phyloP scores from a whole-genome alignment of 2,329 filamentous ascomycete species.

The Fusarium armeniacum region DNA sequence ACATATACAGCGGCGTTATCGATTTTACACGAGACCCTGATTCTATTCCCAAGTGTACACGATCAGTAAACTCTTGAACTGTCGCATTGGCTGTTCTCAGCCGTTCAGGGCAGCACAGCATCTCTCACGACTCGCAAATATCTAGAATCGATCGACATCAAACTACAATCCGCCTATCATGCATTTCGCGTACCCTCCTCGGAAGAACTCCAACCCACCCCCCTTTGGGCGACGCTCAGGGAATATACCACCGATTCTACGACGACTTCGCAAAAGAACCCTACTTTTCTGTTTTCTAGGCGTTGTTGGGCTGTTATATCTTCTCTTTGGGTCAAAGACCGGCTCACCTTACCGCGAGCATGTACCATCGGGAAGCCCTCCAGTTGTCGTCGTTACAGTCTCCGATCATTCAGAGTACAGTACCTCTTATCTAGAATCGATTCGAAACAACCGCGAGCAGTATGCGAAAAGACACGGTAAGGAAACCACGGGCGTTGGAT shows the following conservation, averaged over 20 bases:
- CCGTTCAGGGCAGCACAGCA: not conserved
- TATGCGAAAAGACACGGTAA: slow-evolving; percentile 91
- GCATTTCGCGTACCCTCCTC: slow-evolving; percentile 91
- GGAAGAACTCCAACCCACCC: slow-evolving; percentile 83
- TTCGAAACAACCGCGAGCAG: slow-evolving; percentile 84
- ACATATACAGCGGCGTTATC: slow-evolving; percentile 16
- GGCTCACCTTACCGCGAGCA: slow-evolving; percentile 54
- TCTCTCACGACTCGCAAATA: slow-evolving; percentile 13
- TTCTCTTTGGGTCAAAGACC: slow-evolving; percentile 62
- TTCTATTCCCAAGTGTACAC: slow-evolving; percentile 18
- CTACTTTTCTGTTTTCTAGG: slow-evolving; percentile 68
- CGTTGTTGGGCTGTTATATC: slow-evolving; percentile 71
- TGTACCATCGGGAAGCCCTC: slow-evolving; percentile 67
- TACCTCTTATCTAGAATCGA: slow-evolving; percentile 76
- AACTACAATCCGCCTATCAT: slow-evolving; percentile 63
- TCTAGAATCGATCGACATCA: not conserved
- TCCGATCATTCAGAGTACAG: slow-evolving; percentile 77
- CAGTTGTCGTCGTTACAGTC: slow-evolving; percentile 86
- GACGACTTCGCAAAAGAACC: slow-evolving; percentile 74
- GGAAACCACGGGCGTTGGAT: slow-evolving; percentile 40
- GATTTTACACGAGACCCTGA: slow-evolving; percentile 30
- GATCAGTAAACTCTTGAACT: slow-evolving; percentile 10
- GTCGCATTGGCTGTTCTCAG: slow-evolving; percentile 21
- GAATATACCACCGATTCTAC: slow-evolving; percentile 65
- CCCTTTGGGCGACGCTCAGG: slow-evolving; percentile 76